Percentiles rank a stretch among this genome's conserved stretches.
Evolutionary conservation across 2,329 filamentous ascomycete genomes (phyloP).

Genomic region (Pseudohalonectria lignicola): DNA sequence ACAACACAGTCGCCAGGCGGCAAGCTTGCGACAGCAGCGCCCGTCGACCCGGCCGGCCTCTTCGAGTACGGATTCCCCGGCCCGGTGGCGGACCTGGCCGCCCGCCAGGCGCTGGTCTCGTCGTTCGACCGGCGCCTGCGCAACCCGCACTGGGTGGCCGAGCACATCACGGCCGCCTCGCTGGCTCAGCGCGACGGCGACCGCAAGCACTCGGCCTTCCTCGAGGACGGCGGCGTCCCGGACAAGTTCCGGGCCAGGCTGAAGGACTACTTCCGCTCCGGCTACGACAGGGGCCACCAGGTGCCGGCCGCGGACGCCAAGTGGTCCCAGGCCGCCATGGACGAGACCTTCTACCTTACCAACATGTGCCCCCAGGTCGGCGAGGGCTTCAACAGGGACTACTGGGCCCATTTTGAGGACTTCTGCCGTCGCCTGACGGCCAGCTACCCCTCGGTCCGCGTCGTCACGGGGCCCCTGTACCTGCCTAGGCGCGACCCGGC

Average conservation of each 20-base stretch:
- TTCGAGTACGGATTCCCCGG: conserved; percentile 89
- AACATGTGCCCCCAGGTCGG: conserved; percentile 99
- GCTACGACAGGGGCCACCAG: conserved; percentile 94
- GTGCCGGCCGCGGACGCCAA: conserved; percentile 93
- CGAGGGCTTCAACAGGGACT: conserved; percentile 96
- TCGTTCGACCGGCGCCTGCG: conserved; percentile 82
- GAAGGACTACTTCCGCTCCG: conserved; percentile 88
- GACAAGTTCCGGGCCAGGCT: conserved; percentile 80
- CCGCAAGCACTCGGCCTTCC: conserved; percentile 71
- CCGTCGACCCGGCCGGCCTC: conserved; percentile 64
- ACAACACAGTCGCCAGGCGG: conserved; percentile 9
- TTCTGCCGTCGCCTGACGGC: conserved; percentile 79
- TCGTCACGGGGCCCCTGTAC: conserved; percentile 91
- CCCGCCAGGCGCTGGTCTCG: conserved; percentile 67
- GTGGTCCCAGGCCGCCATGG: conserved; percentile 90
- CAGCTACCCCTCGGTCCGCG: conserved; percentile 74
- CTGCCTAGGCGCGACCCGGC: conserved; percentile 69
- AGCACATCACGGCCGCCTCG: conserved; percentile 90
- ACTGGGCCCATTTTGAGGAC: conserved; percentile 98
- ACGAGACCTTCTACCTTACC: conserved; percentile 82
- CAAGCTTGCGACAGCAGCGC: conserved; percentile 20
- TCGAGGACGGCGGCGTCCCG: conserved; percentile 72
- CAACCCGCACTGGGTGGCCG: conserved; percentile 90
- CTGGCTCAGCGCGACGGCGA: conserved; percentile 66
- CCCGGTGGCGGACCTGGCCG: conserved; percentile 72